phyloP scores from a whole-genome alignment of 2,329 filamentous ascomycete genomes.

The Colletotrichum incanum region DNA sequence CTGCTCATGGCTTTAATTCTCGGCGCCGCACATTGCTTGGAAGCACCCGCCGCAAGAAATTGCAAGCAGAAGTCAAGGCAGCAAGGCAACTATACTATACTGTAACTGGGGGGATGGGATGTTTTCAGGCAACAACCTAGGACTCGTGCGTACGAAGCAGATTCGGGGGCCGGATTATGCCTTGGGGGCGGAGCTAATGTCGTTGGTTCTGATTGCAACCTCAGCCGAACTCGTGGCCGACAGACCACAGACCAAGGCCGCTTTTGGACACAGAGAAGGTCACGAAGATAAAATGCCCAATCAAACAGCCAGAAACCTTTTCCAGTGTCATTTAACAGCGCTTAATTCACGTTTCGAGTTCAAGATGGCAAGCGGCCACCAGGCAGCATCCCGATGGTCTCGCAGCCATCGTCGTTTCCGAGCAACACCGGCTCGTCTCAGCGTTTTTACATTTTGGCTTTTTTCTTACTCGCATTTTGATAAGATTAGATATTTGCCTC shows the following conservation, averaged over 20 bases:
- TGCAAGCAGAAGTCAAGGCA: not conserved
- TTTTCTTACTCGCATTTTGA: not conserved
- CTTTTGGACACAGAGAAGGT: not conserved
- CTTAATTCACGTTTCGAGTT: not conserved
- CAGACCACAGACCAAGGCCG: not conserved
- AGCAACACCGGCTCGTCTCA: not conserved
- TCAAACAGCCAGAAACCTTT: not conserved
- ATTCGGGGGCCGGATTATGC: not conserved
- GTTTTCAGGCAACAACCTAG: not conserved
- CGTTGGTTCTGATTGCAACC: not conserved
- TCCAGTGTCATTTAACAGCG: not conserved
- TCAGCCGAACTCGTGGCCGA: not conserved
- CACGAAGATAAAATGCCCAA: not conserved
- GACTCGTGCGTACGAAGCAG: not conserved
- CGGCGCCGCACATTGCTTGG: not conserved
- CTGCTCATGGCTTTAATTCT: not conserved
- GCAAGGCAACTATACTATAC: not conserved
- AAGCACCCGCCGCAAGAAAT: not conserved
- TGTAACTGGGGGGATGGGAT: no score
- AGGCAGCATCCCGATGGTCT: not conserved
- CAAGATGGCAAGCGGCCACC: not conserved
- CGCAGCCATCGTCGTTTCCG: not conserved
- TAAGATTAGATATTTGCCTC: not conserved
- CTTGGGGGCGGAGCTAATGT: not conserved
- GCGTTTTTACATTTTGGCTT: not conserved